A percentile compares a stretch with the other conserved stretches of the same genome.
Evolutionary conservation across 306 rosid genomes (phyloP).

Genomic region (Sphenostylis stenocarpa): DNA sequence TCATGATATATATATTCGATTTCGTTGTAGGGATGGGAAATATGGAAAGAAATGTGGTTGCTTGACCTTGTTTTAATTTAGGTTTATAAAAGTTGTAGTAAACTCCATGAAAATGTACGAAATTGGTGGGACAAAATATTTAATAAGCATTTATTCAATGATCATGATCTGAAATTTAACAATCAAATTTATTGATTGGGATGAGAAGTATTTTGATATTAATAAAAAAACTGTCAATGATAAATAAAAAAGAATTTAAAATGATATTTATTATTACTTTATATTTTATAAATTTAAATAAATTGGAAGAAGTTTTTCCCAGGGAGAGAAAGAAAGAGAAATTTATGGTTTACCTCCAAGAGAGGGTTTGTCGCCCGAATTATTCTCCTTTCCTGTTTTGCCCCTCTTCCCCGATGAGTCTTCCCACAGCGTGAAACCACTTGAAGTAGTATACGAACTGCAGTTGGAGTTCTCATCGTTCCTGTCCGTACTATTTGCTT

Average conservation of each 20-base stretch:
- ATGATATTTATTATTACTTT: neutral
- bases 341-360: constrained; percentile 52
- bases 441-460: constrained; percentile 74
- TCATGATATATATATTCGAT: too few species aligned
- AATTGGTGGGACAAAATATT: neutral
- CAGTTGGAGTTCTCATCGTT: constrained; percentile 84
- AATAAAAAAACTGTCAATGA: neutral
- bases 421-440: constrained; percentile 95
- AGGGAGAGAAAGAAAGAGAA: neutral
- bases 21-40: neutral
- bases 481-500: constrained; percentile 57
- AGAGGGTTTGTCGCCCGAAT: constrained; percentile 46
- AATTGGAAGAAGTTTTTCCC: neutral
- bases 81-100: neutral
- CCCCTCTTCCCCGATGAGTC: constrained; percentile 78
- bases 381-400: constrained; percentile 92
- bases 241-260: neutral
- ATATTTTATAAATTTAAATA: neutral
- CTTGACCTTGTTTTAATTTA: constrained; percentile 4
- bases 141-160: neutral
- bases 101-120: neutral
- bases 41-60: neutral
- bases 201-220: neutral
- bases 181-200: neutral
- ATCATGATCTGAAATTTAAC: neutral